phyloP scores from a whole-genome alignment of 768 basidiomycete species.

The Trametes gibbosa region DNA sequence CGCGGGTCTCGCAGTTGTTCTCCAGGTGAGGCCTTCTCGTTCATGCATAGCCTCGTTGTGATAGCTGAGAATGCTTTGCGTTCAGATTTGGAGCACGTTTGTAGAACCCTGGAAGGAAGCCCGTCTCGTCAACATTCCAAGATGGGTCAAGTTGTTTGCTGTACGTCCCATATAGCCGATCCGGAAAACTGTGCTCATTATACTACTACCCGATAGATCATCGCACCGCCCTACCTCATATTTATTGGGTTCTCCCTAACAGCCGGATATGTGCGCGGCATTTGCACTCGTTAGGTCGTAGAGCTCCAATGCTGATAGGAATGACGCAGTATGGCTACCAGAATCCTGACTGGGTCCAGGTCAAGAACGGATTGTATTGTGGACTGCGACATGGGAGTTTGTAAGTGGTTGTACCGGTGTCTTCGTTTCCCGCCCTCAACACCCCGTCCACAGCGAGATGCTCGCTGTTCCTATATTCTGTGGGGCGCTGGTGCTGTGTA shows the following conservation, averaged over 20 bases:
- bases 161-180: slow-evolving; percentile 17
- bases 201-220: slow-evolving; percentile 30
- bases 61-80: background rate
- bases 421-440: background rate
- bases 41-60: background rate
- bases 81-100: slow-evolving; percentile 39
- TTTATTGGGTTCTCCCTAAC: slow-evolving; percentile 41
- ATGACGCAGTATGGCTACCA: slow-evolving; percentile 2
- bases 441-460: slow-evolving; percentile 1
- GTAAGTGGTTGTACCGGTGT: no score
- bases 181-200: background rate
- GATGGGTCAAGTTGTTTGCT: slow-evolving; percentile 26
- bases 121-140: slow-evolving; percentile 22
- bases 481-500: slow-evolving; percentile 36
- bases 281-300: background rate
- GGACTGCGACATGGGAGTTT: slow-evolving; percentile 13
- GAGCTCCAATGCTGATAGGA: background rate
- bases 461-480: slow-evolving; percentile 45
- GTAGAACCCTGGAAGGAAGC: slow-evolving; percentile 25
- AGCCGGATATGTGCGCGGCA: slow-evolving; percentile 26
- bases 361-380: slow-evolving; percentile 51
- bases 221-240: slow-evolving; percentile 39
- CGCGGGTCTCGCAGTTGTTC: slow-evolving; percentile 40
- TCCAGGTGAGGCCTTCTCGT: slow-evolving; percentile 34
- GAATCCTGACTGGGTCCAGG: slow-evolving; percentile 27